A percentile compares a stretch with the other conserved stretches of the same genome.
Conservation (phyloP, 352 stramenopile species). For the Aphanomyces astaci region DNA sequence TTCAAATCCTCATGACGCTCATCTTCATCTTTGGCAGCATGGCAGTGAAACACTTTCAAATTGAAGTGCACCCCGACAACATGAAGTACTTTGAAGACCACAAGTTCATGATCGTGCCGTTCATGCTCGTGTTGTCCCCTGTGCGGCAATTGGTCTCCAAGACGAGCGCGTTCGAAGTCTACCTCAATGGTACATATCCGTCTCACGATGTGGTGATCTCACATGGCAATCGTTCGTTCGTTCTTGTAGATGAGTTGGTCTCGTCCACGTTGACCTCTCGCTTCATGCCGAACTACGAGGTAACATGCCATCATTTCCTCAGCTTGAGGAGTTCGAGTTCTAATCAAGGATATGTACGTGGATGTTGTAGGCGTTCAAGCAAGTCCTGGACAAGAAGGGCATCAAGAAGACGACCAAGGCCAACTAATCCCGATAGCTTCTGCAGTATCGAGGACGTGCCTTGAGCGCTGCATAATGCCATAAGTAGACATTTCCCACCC, state of each 20-base stretch:
- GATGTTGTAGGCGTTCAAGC: neutral
- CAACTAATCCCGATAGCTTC: too few species aligned
- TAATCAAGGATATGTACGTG: too few species aligned
- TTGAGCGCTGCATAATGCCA: neutral
- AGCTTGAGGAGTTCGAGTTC: too few species aligned
- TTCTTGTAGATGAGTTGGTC: neutral
- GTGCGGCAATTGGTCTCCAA: slow-evolving; percentile 21
- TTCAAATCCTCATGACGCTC: slow-evolving; percentile 1
- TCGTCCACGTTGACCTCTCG: slow-evolving; percentile 6
- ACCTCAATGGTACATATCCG: slow-evolving; percentile 5
- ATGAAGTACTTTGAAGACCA: slow-evolving; percentile 17
- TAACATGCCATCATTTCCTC: neutral
- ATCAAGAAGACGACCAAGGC: neutral
- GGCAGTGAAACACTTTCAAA: slow-evolving; percentile 10
- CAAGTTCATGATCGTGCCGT: slow-evolving; percentile 18
- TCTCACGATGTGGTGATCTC: too few species aligned
- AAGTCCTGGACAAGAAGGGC: neutral
- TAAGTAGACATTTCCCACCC: neutral
- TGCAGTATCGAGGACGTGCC: too few species aligned
- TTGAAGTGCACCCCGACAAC: neutral
- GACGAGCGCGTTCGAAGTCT: slow-evolving; percentile 20
- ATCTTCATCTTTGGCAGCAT: slow-evolving; percentile 8
- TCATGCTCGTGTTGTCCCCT: slow-evolving; percentile 18
- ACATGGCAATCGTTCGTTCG: neutral
- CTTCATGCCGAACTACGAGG: neutral